A percentile compares a stretch with the other conserved stretches of the same genome.
phyloP scores from a whole-genome alignment of 345 rosid genomes.

The Boechera stricta region DNA sequence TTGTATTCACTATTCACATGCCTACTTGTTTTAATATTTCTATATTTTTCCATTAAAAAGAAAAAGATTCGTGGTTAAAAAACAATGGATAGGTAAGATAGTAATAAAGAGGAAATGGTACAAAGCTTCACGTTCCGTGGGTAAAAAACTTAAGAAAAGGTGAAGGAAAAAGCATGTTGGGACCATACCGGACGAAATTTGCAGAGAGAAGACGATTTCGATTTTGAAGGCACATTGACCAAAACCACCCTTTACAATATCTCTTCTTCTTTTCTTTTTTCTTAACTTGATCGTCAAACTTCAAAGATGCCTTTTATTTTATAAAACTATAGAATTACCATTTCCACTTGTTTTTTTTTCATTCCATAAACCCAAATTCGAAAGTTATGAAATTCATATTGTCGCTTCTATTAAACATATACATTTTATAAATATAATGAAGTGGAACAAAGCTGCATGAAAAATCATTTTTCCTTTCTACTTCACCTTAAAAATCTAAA shows the following conservation, averaged over 20 bases:
- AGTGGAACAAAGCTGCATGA: too few species aligned
- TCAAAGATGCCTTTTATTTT: not conserved
- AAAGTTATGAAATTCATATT: too few species aligned
- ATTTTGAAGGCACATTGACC: conserved; percentile 23
- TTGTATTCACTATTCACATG: not conserved
- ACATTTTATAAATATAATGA: too few species aligned
- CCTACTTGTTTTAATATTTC: not conserved
- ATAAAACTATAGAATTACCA: not conserved
- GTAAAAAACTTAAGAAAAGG: conserved; percentile 21
- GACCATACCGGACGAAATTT: conserved; percentile 34
- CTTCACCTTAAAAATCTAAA: too few species aligned
- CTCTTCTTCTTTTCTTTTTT: not conserved
- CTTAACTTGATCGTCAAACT: not conserved
- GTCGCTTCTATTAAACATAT: too few species aligned
- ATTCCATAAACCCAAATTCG: too few species aligned
- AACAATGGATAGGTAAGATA: conserved; percentile 15
- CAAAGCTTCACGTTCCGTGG: conserved; percentile 46
- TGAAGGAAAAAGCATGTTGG: conserved; percentile 38
- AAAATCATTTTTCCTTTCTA: too few species aligned
- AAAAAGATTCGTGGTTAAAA: not conserved
- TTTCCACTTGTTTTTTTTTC: not conserved
- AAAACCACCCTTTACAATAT: not conserved
- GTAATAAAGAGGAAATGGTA: conserved; percentile 19
- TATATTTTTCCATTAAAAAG: not conserved
- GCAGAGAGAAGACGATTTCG: conserved; percentile 32